Evolutionary conservation across 371 early-diverging fungal genomes (phyloP), one percentile per base, ranked within the genome.

Genomic region (Rhizopus sp.): DNA sequence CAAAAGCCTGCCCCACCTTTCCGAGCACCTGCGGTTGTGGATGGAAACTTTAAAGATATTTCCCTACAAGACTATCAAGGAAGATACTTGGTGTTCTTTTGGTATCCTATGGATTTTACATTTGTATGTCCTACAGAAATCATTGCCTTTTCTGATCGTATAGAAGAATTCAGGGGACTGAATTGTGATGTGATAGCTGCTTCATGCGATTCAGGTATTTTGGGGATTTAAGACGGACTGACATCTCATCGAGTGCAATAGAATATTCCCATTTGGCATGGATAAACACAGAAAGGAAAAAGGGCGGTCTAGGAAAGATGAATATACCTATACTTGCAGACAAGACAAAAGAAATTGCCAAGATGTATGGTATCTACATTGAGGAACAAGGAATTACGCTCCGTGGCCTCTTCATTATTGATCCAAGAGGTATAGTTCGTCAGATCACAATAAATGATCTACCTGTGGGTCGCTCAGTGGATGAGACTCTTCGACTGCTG

Each of bases 51-150:
- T 82, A 83, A 84, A 70, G 75, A 82, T 56, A 73, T 96, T 41
- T 86, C 88, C 34, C 77, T 94, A 47, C 78, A 81, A 23, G 90
- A 94, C 77, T 96, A 89, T 85, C 88, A 88, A 81, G 95, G 95
- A 69, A 80, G 72, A 57, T 79, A 72, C 57, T 65, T 79, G 9
- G 70, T 79, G 23, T 64, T 79, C 50, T 68, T 78, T 30, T 64
- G 69, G 60, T 69, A 68, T 40, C 81, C 81, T 13, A 55, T 70
- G 46, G 78, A 81, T 50, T 77, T 75, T 50, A 76, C 80, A 44
- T 79, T 79, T 68, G 82, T 82, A 8, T 82, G 91, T 63, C 89
- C 89, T 29, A 88, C 88, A 33, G 91, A 90, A 55, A 65, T 90
- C 32, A 68, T 80, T 46, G 84, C 83, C 6, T 86, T 87, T 70